phyloP scores from a whole-genome alignment of 2,329 filamentous ascomycete species.

The Magnaporthiopsis poae region DNA sequence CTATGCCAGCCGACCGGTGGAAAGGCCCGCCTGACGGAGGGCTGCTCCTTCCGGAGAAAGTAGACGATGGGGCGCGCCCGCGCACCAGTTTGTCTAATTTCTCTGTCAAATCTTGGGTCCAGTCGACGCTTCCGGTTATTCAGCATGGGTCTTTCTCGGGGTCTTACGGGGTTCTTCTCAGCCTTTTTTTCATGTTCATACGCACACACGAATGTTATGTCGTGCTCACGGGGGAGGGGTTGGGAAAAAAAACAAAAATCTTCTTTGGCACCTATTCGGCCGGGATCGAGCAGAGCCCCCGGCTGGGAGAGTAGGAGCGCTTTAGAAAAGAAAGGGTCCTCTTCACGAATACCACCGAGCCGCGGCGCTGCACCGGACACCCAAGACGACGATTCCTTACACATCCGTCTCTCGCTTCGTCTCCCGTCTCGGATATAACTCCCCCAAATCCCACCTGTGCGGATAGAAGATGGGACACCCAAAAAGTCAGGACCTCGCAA shows the following conservation, averaged over 20 bases:
- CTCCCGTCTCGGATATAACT: not conserved
- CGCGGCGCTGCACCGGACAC: not conserved
- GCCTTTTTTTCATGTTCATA: constrained; percentile 20
- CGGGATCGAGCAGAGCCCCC: not conserved
- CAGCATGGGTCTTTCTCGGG: constrained; percentile 5
- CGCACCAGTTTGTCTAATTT: constrained; percentile 26
- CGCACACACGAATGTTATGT: constrained; percentile 4
- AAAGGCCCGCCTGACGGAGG: constrained; percentile 97
- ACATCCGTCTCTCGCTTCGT: not conserved
- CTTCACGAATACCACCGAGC: constrained; percentile 27
- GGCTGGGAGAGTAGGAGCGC: constrained; percentile 15
- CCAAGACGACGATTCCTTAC: constrained; percentile 16
- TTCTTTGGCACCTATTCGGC: constrained; percentile 17
- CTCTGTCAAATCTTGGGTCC: constrained; percentile 17
- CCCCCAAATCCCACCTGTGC: constrained; percentile 28
- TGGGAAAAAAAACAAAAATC: constrained; percentile 2
- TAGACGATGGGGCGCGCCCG: constrained; percentile 47
- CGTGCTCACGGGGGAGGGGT: constrained; percentile 2
- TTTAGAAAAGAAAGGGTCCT: constrained; percentile 25
- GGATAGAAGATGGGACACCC: constrained; percentile 62
- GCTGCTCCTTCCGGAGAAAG: constrained; percentile 99
- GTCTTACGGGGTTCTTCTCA: constrained; percentile 6
- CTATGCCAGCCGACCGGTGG: constrained; percentile 99
- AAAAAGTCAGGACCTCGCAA: constrained; percentile 41
- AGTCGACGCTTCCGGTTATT: not conserved